These are phyloP conservation scores for Magnusiomyces suaveolens DNA, from an alignment of 1,139 yeast genomes.

Conservation along the genomic window DNA sequence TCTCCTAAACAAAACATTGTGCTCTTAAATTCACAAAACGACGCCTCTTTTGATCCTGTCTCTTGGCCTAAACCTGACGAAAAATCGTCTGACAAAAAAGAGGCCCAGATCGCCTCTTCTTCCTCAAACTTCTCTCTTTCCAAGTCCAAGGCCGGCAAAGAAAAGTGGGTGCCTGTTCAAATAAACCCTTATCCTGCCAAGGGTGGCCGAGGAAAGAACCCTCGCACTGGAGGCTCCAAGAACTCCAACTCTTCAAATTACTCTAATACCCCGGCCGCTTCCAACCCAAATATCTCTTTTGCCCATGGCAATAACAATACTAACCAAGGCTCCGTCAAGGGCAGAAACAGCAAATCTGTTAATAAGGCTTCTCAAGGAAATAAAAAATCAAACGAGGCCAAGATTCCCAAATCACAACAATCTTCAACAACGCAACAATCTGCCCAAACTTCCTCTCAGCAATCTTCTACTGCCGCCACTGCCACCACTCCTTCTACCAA, in stretches of 20 bases:
- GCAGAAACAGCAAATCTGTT: background rate
- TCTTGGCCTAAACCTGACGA: constrained; percentile 17
- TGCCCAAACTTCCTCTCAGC: background rate
- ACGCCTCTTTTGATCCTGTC: constrained; percentile 11
- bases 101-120: background rate
- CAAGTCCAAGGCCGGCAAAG: constrained; percentile 3
- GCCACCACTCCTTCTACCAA: constrained; percentile 7
- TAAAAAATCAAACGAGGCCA: background rate
- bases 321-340: background rate
- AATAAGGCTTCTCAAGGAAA: constrained; percentile 1
- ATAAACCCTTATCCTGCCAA: constrained; percentile 9
- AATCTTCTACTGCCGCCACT: no score
- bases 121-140: background rate
- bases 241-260: background rate
- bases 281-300: background rate
- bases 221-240: constrained; percentile 8
- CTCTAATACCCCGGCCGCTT: background rate
- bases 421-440: background rate
- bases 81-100: constrained; percentile 11
- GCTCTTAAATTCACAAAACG: background rate
- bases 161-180: constrained; percentile 6
- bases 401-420: background rate
- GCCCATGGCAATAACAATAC: background rate
- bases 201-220: constrained; percentile 3
- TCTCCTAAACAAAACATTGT: background rate